A percentile compares a stretch with the other conserved stretches of the same genome.
Conservation (phyloP, 2,329 filamentous ascomycete species). For the Botrytis hyacinthi region DNA sequence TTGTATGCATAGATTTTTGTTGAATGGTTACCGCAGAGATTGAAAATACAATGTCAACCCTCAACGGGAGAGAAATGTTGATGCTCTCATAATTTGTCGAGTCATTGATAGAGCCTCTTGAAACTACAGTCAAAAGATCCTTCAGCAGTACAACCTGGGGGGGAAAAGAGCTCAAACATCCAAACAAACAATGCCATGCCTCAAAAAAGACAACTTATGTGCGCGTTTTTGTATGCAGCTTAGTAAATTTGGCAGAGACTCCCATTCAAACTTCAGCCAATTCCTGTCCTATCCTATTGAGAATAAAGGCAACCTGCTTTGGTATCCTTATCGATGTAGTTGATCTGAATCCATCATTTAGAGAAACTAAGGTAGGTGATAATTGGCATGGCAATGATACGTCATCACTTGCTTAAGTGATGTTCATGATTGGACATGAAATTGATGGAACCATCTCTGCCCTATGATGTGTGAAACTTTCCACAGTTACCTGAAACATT, state of each 20-base stretch:
- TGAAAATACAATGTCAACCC: background rate
- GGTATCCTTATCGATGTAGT: background rate
- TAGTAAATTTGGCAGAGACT: background rate
- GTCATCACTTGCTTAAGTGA: background rate
- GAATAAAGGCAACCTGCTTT: background rate
- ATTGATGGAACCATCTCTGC: background rate
- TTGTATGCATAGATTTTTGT: background rate
- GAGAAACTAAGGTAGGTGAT: background rate
- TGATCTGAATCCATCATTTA: background rate
- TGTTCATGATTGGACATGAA: background rate
- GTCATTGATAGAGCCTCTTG: background rate
- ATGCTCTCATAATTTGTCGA: background rate
- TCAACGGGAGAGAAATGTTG: background rate
- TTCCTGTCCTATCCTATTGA: background rate
- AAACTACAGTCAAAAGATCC: background rate
- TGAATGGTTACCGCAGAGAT: background rate
- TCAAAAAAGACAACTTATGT: background rate
- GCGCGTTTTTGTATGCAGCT: background rate
- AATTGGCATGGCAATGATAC: background rate
- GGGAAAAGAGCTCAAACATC: background rate
- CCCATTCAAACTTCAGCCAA: background rate
- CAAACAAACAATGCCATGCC: background rate
- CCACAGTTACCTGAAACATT: background rate
- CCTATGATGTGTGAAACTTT: constrained; percentile 1
- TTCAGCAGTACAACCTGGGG: background rate